Conservation (phyloP, 148 eudicot species). For the Camellia lanceoleosa region DNA sequence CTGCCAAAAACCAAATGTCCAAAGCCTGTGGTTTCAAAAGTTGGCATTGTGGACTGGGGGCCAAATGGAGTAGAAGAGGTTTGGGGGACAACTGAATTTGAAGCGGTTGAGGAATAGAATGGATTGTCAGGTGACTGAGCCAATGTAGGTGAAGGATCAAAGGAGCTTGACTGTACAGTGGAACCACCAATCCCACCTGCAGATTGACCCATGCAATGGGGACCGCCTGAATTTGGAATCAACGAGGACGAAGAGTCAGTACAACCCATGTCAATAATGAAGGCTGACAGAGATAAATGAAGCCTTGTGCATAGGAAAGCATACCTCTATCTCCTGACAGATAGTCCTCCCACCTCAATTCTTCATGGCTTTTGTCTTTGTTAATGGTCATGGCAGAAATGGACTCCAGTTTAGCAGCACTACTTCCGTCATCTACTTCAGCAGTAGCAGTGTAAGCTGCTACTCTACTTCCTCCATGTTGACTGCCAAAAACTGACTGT, state of each 20-base stretch:
- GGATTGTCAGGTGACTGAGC: background rate
- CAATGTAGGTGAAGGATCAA: conserved; percentile 14
- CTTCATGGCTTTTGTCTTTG: conserved; percentile 22
- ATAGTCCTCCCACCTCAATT: conserved; percentile 32
- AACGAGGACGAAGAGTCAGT: background rate
- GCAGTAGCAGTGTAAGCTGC: conserved; percentile 18
- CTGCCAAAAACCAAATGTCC: background rate
- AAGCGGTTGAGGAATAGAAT: background rate
- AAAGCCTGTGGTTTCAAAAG: conserved; percentile 1
- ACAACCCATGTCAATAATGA: background rate
- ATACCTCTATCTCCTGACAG: conserved; percentile 33
- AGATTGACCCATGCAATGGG: background rate
- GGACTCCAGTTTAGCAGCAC: conserved; percentile 15
- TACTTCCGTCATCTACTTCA: background rate
- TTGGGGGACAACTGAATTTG: background rate
- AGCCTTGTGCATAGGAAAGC: conserved; percentile 6
- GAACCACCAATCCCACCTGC: conserved; percentile 16
- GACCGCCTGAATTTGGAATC: background rate
- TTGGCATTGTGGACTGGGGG: background rate
- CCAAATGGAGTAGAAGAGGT: background rate
- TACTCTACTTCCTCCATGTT: conserved; percentile 27
- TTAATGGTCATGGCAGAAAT: conserved; percentile 24
- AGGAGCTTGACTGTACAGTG: conserved; percentile 2
- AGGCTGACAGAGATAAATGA: background rate
- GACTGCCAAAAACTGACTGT: background rate